Evolutionary conservation across 2,329 filamentous ascomycete genomes (phyloP).

Genomic region (Apiospora rasikravindrae): DNA sequence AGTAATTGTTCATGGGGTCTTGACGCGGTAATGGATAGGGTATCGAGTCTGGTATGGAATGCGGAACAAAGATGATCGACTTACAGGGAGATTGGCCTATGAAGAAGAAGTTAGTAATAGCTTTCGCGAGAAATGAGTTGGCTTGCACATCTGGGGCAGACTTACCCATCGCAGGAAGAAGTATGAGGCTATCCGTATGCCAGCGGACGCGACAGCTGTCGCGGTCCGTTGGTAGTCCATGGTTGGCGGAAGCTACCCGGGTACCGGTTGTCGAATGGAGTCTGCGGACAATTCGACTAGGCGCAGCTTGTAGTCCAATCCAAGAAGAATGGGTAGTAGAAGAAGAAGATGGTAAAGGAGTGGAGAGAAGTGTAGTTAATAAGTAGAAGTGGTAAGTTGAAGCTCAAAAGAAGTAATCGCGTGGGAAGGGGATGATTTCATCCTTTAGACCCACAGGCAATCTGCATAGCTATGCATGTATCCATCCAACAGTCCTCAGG

Average conservation of each 20-base stretch:
- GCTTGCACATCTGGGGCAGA: neutral
- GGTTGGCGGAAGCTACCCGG: slow-evolving; percentile 7
- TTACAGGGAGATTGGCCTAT: slow-evolving; percentile 38
- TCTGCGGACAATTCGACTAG: neutral
- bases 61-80: neutral
- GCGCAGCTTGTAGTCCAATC: neutral
- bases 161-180: slow-evolving; percentile 27
- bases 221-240: slow-evolving; percentile 15
- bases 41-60: neutral
- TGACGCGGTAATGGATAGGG: neutral
- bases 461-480: neutral
- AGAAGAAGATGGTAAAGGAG: neutral
- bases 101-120: neutral
- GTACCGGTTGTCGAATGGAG: slow-evolving; percentile 1
- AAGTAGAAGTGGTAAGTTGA: neutral
- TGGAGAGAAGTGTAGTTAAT: slow-evolving; percentile 12
- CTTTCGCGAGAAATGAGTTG: neutral
- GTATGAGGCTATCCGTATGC: slow-evolving; percentile 23
- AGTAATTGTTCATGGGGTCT: slow-evolving; percentile 25
- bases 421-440: slow-evolving; percentile 17
- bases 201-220: slow-evolving; percentile 21
- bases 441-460: slow-evolving; percentile 2
- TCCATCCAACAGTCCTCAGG: neutral
- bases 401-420: slow-evolving; percentile 3
- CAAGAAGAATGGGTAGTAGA: neutral